These are phyloP conservation scores for Agaricus blazei DNA, from an alignment of 768 basidiomycete genomes.

Conservation along the genomic window DNA sequence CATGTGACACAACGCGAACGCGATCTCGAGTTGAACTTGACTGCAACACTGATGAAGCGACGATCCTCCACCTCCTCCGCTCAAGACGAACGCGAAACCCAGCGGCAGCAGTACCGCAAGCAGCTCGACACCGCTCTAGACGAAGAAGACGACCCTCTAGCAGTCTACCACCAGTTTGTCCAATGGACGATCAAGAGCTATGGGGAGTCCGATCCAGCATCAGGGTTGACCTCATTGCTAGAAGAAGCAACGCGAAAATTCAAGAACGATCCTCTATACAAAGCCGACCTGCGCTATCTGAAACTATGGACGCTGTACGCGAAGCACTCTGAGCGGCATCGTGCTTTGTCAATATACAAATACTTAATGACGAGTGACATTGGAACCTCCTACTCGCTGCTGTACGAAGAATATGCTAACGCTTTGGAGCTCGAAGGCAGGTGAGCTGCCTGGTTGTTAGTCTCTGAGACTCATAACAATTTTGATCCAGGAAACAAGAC, in stretches of 20 bases:
- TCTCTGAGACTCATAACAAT: background rate
- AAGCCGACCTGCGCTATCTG: constrained; percentile 84
- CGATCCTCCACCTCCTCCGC: background rate
- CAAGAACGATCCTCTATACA: constrained; percentile 78
- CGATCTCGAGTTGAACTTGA: background rate
- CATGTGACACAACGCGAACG: constrained; percentile 3
- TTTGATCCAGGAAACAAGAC: constrained; percentile 50
- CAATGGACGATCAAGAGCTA: constrained; percentile 87
- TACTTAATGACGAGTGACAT: constrained; percentile 70
- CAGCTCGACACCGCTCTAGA: constrained; percentile 47
- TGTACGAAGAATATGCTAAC: constrained; percentile 91
- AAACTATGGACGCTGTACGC: constrained; percentile 91
- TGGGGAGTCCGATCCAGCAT: constrained; percentile 57
- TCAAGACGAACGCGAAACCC: constrained; percentile 19
- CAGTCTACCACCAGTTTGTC: constrained; percentile 81
- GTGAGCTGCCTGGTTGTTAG: constrained; percentile 41
- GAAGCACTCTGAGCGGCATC: constrained; percentile 66
- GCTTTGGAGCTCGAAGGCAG: constrained; percentile 70
- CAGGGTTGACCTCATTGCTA: constrained; percentile 75
- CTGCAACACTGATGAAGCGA: constrained; percentile 1
- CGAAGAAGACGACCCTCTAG: constrained; percentile 85
- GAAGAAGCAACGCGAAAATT: constrained; percentile 83
- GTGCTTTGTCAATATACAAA: constrained; percentile 66
- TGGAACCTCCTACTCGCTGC: constrained; percentile 67
- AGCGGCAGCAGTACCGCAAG: constrained; percentile 31